These are phyloP conservation scores for Globisporangium rhizosaccharum DNA, from an alignment of 352 stramenopile genomes.

Conservation along the genomic window DNA sequence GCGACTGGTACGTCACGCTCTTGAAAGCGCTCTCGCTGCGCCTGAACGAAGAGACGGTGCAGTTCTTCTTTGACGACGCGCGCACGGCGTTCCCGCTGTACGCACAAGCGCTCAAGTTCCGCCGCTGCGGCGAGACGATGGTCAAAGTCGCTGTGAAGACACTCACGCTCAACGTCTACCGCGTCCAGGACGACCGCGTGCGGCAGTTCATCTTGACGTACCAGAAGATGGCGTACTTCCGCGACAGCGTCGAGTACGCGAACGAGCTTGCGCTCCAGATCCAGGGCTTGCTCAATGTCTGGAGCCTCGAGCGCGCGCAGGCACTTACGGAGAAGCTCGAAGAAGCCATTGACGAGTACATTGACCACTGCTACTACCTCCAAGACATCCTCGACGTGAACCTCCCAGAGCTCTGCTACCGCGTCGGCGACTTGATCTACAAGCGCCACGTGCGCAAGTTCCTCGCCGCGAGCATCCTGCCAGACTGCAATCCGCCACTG, in stretches of 20 bases:
- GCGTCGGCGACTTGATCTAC: slow-evolving; percentile 70
- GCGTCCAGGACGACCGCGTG: slow-evolving; percentile 71
- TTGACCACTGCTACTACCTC: slow-evolving; percentile 83
- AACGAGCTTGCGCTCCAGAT: slow-evolving; percentile 74
- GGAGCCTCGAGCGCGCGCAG: slow-evolving; percentile 20
- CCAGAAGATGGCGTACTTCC: slow-evolving; percentile 75
- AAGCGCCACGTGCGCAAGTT: slow-evolving; percentile 61
- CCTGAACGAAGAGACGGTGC: slow-evolving; percentile 85
- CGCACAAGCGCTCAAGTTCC: slow-evolving; percentile 61
- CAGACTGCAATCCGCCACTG: slow-evolving; percentile 62
- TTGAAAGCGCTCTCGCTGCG: slow-evolving; percentile 83
- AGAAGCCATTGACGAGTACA: slow-evolving; percentile 73
- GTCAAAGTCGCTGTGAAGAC: slow-evolving; percentile 86
- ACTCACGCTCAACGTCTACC: slow-evolving; percentile 80
- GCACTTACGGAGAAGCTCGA: slow-evolving; percentile 68
- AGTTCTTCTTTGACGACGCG: slow-evolving; percentile 82
- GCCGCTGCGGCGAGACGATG: slow-evolving; percentile 74
- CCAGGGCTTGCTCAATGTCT: slow-evolving; percentile 68
- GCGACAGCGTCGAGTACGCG: slow-evolving; percentile 68
- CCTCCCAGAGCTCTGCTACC: slow-evolving; percentile 77
- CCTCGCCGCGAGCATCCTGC: slow-evolving; percentile 65
- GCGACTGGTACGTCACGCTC: slow-evolving; percentile 86
- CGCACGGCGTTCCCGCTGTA: slow-evolving; percentile 66
- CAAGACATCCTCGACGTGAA: slow-evolving; percentile 83
- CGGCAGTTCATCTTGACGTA: slow-evolving; percentile 69